A percentile compares a stretch with the other conserved stretches of the same genome.
phyloP scores from a whole-genome alignment of 1,284 basidiomycete genomes.

The Coniferiporia sulphurascens region DNA sequence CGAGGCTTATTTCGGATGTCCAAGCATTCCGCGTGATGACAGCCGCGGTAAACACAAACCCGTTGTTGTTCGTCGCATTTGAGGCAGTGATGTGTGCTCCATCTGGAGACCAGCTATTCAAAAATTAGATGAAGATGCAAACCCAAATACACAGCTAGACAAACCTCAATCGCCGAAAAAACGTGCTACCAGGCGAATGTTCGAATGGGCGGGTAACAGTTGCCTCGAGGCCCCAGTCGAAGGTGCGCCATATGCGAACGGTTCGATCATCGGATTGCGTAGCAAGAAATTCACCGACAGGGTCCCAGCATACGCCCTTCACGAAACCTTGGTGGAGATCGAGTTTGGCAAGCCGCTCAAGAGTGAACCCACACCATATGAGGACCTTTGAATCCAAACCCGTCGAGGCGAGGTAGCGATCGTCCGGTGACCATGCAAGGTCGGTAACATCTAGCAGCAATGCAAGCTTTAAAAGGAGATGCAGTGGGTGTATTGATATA shows the following conservation, averaged over 20 bases:
- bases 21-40: constrained; percentile 87
- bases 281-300: constrained; percentile 92
- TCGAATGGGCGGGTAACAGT: constrained; percentile 88
- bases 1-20: constrained; percentile 88
- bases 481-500: not conserved
- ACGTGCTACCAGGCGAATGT: constrained; percentile 91
- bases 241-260: constrained; percentile 95
- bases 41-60: constrained; percentile 95
- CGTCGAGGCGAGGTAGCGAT: constrained; percentile 89
- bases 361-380: constrained; percentile 88
- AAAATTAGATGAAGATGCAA: constrained; percentile 3
- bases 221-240: constrained; percentile 84
- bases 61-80: constrained; percentile 93
- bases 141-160: constrained; percentile 20
- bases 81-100: constrained; percentile 97
- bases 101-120: constrained; percentile 91
- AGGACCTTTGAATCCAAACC: constrained; percentile 89
- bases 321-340: constrained; percentile 94
- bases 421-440: constrained; percentile 90
- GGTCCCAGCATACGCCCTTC: constrained; percentile 98
- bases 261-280: constrained; percentile 97
- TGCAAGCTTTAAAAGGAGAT: constrained; percentile 4
- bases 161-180: constrained; percentile 88
- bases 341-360: constrained; percentile 80
- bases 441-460: constrained; percentile 80